phyloP scores from a whole-genome alignment of 2,329 filamentous ascomycete species.

The Fusarium albidum region DNA sequence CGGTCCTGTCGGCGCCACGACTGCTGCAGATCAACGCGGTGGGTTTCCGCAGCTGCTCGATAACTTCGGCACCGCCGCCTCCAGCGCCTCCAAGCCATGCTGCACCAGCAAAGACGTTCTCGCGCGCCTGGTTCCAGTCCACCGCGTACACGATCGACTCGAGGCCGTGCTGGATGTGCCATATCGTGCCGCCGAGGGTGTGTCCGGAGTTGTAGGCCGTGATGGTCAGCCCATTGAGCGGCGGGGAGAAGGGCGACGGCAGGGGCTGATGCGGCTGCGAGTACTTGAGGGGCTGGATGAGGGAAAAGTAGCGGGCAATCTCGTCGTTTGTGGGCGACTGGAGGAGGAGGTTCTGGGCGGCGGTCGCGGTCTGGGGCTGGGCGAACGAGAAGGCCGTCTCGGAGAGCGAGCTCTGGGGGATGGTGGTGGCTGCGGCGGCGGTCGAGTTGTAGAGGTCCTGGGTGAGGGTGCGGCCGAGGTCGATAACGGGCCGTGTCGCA shows the following conservation, averaged over 20 bases:
- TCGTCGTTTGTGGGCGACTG: conserved; percentile 84
- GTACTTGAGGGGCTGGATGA: conserved; percentile 93
- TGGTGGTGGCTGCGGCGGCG: conserved; percentile 84
- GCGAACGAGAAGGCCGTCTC: conserved; percentile 65
- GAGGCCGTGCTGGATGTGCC: conserved; percentile 96
- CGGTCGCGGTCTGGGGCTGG: conserved; percentile 59
- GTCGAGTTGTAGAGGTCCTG: conserved; percentile 94
- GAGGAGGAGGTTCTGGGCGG: conserved; percentile 64
- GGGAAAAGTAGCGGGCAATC: conserved; percentile 89
- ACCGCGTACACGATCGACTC: conserved; percentile 98
- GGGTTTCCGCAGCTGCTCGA: conserved; percentile 91
- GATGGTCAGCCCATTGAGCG: conserved; percentile 89
- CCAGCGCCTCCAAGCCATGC: conserved; percentile 90
- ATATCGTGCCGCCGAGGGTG: conserved; percentile 95
- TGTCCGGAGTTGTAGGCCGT: conserved; percentile 98
- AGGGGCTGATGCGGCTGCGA: conserved; percentile 94
- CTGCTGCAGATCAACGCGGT: conserved; percentile 94
- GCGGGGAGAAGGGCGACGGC: conserved; percentile 85
- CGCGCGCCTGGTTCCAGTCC: conserved; percentile 97
- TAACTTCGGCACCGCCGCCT: conserved; percentile 84
- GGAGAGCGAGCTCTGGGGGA: conserved; percentile 76
- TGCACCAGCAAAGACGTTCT: conserved; percentile 92
- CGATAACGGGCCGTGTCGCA: conserved; percentile 91
- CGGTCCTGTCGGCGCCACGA: conserved; percentile 75
- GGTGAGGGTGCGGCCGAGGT: conserved; percentile 87